Percentiles rank a stretch among this genome's conserved stretches.
Evolutionary conservation across 768 basidiomycete genomes (phyloP).

Genomic region (Phlebiopsis flavidoalba): DNA sequence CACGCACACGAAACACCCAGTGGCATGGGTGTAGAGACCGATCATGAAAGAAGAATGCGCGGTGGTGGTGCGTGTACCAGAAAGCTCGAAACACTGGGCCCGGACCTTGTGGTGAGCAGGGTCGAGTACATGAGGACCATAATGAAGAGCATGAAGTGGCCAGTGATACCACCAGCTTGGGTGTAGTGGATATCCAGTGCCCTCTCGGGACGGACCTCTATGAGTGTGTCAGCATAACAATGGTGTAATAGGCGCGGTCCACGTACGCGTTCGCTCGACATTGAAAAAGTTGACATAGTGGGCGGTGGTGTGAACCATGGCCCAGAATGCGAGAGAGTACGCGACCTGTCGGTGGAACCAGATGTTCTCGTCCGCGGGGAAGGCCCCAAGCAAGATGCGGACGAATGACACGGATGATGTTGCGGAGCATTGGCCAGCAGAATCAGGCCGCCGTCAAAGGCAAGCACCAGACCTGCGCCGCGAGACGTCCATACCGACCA

Average conservation of each 20-base stretch:
- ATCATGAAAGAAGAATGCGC: slow-evolving; percentile 95
- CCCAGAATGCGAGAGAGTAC: slow-evolving; percentile 91
- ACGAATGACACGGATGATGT: slow-evolving; percentile 78
- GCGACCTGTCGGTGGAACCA: slow-evolving; percentile 96
- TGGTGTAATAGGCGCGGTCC: neutral
- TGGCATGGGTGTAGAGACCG: slow-evolving; percentile 84
- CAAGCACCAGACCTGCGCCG: slow-evolving; percentile 88
- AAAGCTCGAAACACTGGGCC: slow-evolving; percentile 90
- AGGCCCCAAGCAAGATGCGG: slow-evolving; percentile 75
- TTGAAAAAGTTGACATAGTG: slow-evolving; percentile 95
- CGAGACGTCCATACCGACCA: slow-evolving; percentile 90
- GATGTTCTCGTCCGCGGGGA: slow-evolving; percentile 92
- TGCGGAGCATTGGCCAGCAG: slow-evolving; percentile 87
- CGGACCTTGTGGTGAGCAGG: slow-evolving; percentile 86
- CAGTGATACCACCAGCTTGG: slow-evolving; percentile 88
- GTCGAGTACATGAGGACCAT: slow-evolving; percentile 93
- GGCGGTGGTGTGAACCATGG: slow-evolving; percentile 88
- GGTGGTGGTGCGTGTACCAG: slow-evolving; percentile 95
- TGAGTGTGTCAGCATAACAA: neutral
- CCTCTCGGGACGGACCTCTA: slow-evolving; percentile 74
- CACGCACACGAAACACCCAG: slow-evolving; percentile 97
- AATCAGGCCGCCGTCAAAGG: slow-evolving; percentile 81
- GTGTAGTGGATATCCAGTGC: slow-evolving; percentile 86
- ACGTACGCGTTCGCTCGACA: slow-evolving; percentile 79
- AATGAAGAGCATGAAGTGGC: slow-evolving; percentile 92